Percentiles rank a stretch among this genome's conserved stretches.
phyloP scores from a whole-genome alignment of 768 basidiomycete genomes.

The Russula lepida region DNA sequence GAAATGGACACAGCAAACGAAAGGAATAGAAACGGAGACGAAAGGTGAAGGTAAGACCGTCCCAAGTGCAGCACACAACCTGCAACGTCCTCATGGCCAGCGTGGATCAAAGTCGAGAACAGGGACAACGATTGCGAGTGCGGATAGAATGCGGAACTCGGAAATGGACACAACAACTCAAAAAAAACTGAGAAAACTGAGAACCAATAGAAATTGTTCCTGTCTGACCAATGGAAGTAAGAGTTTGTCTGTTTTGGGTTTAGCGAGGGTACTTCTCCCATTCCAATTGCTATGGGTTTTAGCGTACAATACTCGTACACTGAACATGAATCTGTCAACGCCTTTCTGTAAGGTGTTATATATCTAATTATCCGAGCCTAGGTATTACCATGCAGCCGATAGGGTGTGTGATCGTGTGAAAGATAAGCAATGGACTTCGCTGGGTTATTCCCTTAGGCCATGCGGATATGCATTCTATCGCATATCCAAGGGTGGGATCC shows the following conservation, averaged over 20 bases:
- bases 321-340: background rate
- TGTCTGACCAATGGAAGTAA: no score
- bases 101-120: no score
- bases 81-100: no score
- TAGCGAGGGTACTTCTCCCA: background rate
- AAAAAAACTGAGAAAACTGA: no score
- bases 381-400: background rate
- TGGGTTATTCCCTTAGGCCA: background rate
- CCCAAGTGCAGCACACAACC: no score
- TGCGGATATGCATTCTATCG: conserved; percentile 30
- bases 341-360: background rate
- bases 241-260: background rate
- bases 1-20: no score
- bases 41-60: no score
- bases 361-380: background rate
- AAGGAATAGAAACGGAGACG: no score
- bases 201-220: no score
- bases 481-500: conserved; percentile 55
- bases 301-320: background rate
- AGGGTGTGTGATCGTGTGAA: background rate
- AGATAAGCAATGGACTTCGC: background rate
- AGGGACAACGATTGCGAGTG: no score
- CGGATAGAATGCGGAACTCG: no score
- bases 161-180: no score
- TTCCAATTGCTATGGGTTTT: background rate